A percentile compares a stretch with the other conserved stretches of the same genome.
Evolutionary conservation across 768 basidiomycete species (phyloP).

Genomic region (Tremella fuciformis): DNA sequence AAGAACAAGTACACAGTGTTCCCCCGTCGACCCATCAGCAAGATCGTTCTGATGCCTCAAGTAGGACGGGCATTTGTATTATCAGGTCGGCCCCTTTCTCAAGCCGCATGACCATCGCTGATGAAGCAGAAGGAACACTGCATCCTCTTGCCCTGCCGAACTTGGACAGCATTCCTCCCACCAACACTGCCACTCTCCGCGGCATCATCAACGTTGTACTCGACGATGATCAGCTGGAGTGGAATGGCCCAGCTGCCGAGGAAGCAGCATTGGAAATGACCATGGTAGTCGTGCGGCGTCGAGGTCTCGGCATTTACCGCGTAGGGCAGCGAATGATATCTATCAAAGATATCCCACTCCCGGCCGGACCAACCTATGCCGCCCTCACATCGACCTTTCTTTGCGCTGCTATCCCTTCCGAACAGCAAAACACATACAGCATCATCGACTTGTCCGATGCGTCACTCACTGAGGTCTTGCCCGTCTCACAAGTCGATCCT

Average conservation of each 20-base stretch:
- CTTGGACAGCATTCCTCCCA: constrained; percentile 70
- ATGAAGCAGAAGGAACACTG: constrained; percentile 55
- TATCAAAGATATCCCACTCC: constrained; percentile 51
- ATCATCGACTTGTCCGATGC: constrained; percentile 74
- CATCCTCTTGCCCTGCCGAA: constrained; percentile 78
- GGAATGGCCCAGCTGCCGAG: constrained; percentile 36
- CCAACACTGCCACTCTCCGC: constrained; percentile 56
- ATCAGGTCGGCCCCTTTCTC: constrained; percentile 59
- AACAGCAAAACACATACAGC: constrained; percentile 58
- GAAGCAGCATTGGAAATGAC: constrained; percentile 42
- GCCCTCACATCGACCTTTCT: constrained; percentile 39
- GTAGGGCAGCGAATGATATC: constrained; percentile 40
- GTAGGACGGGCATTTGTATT: constrained; percentile 71
- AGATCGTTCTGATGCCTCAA: constrained; percentile 73
- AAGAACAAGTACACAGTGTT: constrained; percentile 69
- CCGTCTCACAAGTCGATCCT: constrained; percentile 67
- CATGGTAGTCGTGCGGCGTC: constrained; percentile 49
- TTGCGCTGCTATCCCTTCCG: constrained; percentile 39
- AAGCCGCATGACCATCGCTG: constrained; percentile 56
- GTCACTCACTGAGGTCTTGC: constrained; percentile 69
- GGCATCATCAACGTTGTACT: constrained; percentile 77
- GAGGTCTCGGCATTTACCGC: constrained; percentile 50
- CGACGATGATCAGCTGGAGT: constrained; percentile 62
- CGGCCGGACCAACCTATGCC: constrained; percentile 37
- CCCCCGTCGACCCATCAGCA: constrained; percentile 69